Base-by-base conservation (phyloP, 2,329 filamentous ascomycete genomes). In the Venturia nashicola region DNA sequence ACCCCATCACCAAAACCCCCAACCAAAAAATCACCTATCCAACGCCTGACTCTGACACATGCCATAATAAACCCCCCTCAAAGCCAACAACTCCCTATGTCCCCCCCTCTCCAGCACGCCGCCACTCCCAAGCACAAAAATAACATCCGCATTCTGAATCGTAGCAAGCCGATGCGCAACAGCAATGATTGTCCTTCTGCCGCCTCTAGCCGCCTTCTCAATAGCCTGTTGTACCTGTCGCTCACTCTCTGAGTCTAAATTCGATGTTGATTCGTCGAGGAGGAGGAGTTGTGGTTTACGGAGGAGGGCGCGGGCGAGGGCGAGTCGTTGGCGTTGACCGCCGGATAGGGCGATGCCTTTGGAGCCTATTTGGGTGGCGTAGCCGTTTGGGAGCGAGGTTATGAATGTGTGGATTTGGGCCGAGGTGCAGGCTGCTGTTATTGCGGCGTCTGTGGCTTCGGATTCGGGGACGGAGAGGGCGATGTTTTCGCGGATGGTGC, bases 201-300 rank as follows among this genome's bases (percentile, higher is more conserved):
- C 93, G 32, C 92, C 93, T 2, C 68, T 71, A 0, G 71, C 69
- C 3, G 68, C 70, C 8, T 68, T 63, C 65, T 75, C 73, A 63
- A 76, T 72, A 1, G 71, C 71, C 6, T 67, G 68, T 59, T 75
- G 73, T 0, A 76, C 71, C 42, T 70, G 57, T 59, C 71, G 71
- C 67, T 76, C 74, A 9, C 66, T 70, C 67, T 73, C 71, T 0
- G 67, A 70, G 54, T 76, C 74, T 0, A 76, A 68, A 34, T 61
- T 65, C 9, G 62, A 66, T 9, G 73, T 75, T 8, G 73, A 72
- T 64, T 76, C 73, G 55, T 76, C 73, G 2, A 76, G 70, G 0
- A 76, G 64, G 4, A 76, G 65, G 1, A 76, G 57, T 7, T 67
- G 70, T 0, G 72, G 72, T 12, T 71, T 67, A 0, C 73, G 70